Evolutionary conservation across 2,329 filamentous ascomycete species (phyloP), one percentile per base, ranked within the genome.

Genomic region (Paecilomyces sp.): DNA sequence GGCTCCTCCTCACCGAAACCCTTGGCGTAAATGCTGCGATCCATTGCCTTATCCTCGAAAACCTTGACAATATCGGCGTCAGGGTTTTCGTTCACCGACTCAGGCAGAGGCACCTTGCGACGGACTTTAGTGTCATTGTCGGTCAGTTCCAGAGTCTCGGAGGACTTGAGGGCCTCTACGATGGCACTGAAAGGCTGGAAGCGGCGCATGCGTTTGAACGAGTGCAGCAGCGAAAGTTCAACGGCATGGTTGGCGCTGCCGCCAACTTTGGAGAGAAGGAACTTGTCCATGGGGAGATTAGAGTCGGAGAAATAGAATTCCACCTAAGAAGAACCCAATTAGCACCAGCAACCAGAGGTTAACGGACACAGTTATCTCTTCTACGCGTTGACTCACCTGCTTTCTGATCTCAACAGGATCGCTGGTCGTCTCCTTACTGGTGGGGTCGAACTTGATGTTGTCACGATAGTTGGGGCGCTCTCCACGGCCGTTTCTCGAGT

Each of bases 301-400:
- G 88, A 90, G 75, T 95, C 90, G 69, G 90, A 90, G 77, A 97
- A 96, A 83, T 97, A 97, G 77, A 96, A 97, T 74, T 97, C 92
- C 68, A 96, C 90, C 89, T 95, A 22, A 9, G 66, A 31, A 57
- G 54, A 31, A 36, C 28, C 57, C 54, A 18, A 47, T 47, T 47
- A 47, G 41, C 15, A 18, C 41, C n/a, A n/a, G n/a, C 41, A 9
- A 47, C 41, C n/a, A 15, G 41, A 18, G 9, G 22, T 9, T 15
- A 47, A 18, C 41, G 18, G 41, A 47, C 41, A 47, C 5, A 18
- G 7, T 1, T 7, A 47, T 18, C 41, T n/a, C 7, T 18, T 47
- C 41, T 9, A n/a, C 18, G 7, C 9, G 41, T 24, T 25, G 12
- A 63, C 73, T 72, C 80, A 90, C 89, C 83, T 95, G 92, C 71